phyloP scores from a whole-genome alignment of 116 monocot species.

The Phalaenopsis hybrid region DNA sequence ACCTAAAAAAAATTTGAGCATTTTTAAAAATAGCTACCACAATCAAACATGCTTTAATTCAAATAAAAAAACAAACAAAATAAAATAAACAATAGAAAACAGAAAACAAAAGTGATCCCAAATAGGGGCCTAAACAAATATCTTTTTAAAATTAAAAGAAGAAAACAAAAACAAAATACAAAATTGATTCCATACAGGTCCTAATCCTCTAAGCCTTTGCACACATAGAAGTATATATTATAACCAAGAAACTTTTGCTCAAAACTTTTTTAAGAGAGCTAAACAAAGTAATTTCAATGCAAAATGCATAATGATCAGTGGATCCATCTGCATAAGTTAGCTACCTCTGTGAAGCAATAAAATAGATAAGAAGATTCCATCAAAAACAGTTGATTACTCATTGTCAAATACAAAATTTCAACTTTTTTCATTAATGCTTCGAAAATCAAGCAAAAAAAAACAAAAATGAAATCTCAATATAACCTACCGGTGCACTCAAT shows the following conservation, averaged over 20 bases:
- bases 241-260: neutral
- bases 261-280: neutral
- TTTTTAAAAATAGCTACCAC: too few relatives aligned
- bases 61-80: too few relatives aligned
- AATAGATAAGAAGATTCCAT: neutral
- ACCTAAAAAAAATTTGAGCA: too few relatives aligned
- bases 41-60: too few relatives aligned
- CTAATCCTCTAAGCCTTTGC: neutral
- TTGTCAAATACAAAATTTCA: constrained; percentile 1
- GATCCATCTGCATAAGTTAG: neutral
- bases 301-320: neutral
- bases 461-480: constrained; percentile 2
- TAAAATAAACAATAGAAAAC: too few relatives aligned
- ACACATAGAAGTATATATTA: neutral
- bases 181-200: too few relatives aligned
- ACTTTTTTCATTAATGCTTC: neutral
- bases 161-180: too few relatives aligned
- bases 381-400: neutral
- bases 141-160: too few relatives aligned
- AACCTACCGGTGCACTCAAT: constrained; percentile 17
- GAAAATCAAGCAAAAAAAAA: neutral
- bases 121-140: too few relatives aligned
- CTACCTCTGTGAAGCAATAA: neutral
- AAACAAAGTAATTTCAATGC: neutral
- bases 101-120: too few relatives aligned